phyloP scores from a whole-genome alignment of 2,329 filamentous ascomycete species.

The Nemania sp. region DNA sequence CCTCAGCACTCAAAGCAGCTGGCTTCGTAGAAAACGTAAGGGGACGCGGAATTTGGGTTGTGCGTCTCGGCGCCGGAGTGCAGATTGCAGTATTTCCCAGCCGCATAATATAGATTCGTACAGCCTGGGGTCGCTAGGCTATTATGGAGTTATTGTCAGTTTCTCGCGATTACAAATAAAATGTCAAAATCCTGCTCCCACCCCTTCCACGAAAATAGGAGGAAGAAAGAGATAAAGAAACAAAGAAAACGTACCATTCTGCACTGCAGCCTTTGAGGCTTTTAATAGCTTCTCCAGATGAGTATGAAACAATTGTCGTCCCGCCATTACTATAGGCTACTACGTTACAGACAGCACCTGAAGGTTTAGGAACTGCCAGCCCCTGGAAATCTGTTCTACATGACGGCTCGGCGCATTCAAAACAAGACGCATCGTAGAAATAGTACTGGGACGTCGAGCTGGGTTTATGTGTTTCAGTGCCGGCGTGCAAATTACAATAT shows the following conservation, averaged over 20 bases:
- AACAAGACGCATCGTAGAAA: conserved; percentile 27
- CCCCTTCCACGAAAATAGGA: no score
- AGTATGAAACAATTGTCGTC: conserved; percentile 26
- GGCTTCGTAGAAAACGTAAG: conserved; percentile 20
- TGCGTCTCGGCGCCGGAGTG: conserved; percentile 24
- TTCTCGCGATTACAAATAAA: no score
- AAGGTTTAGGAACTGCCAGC: conserved; percentile 23
- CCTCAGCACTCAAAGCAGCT: conserved; percentile 30
- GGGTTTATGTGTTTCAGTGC: conserved; percentile 18
- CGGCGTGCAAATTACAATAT: conserved; percentile 25
- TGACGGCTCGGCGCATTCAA: conserved; percentile 22
- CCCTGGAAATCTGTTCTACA: conserved; percentile 20
- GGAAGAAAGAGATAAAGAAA: no score
- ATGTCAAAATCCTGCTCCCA: no score
- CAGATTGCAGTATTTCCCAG: conserved; percentile 22
- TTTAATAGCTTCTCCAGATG: conserved; percentile 14
- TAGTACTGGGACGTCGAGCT: conserved; percentile 13
- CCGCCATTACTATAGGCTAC: conserved; percentile 25
- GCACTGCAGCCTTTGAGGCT: conserved; percentile 23
- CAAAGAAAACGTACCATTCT: conserved; percentile 27
- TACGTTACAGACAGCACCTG: conserved; percentile 20
- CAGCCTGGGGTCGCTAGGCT: conserved; percentile 15
- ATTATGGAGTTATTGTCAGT: conserved; percentile 11
- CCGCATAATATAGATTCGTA: conserved; percentile 28
- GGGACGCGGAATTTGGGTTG: conserved; percentile 13